Conservation (phyloP, 2,329 filamentous ascomycete genomes). For the Biscogniauxia marginata region DNA sequence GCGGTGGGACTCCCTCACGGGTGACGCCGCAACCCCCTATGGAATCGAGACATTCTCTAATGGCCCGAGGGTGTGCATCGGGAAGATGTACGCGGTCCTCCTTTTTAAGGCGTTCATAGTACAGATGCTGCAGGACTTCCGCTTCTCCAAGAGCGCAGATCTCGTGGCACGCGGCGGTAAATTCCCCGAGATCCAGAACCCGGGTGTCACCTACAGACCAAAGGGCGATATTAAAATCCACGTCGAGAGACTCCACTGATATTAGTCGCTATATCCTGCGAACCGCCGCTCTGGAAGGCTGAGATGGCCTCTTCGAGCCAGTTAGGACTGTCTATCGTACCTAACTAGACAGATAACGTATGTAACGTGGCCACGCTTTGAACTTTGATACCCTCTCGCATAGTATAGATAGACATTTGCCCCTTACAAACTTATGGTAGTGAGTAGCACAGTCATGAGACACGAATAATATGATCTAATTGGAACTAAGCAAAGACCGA, state of each 20-base stretch:
- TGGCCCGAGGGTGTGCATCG: conserved; percentile 14
- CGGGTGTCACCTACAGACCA: conserved; percentile 10
- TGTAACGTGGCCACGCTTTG: neutral
- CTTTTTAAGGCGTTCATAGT: conserved; percentile 16
- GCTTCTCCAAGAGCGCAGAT: conserved; percentile 7
- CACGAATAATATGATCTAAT: neutral
- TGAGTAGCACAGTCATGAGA: neutral
- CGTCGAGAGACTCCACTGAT: neutral
- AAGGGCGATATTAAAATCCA: neutral
- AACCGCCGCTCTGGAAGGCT: neutral
- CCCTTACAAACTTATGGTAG: neutral
- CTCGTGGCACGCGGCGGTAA: conserved; percentile 5
- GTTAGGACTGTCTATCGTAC: neutral
- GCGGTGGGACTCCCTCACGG: conserved; percentile 9
- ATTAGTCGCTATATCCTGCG: neutral
- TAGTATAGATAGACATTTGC: neutral
- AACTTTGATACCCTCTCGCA: neutral
- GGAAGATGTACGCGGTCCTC: conserved; percentile 14
- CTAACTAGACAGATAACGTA: neutral
- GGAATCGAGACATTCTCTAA: conserved; percentile 12
- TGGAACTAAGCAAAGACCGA: neutral
- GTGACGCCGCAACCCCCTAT: conserved; percentile 9
- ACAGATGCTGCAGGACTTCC: conserved; percentile 11
- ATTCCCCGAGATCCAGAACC: conserved; percentile 10
- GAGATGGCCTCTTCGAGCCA: neutral